Base-by-base conservation (phyloP, 768 basidiomycete genomes). In the Coprinopsis sp. region DNA sequence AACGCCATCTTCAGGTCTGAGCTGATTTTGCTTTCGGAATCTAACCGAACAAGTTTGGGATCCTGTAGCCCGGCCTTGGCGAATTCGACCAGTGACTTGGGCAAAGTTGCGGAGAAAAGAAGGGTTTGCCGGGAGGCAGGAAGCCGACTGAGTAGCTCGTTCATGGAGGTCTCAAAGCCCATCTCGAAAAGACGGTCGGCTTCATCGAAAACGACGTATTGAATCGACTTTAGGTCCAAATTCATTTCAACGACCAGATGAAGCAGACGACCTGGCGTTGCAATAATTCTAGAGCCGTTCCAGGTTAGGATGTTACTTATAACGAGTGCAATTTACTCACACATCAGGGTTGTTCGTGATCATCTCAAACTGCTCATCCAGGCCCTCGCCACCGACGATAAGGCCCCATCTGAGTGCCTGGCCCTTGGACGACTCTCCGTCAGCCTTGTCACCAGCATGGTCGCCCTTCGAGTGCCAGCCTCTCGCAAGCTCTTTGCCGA, bases 131-230 rank as follows among this genome's bases (percentile, higher is more conserved):
- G 83, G 12, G 81, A 78, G 0, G 82, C 49, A 11, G 94, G 93
- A 42, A 99, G 81, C 25, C 93, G 90, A 55, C 85, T 78, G 12
- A 99, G 71, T 54, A 97, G 94, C 66, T 97, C 95, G 44, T 83
- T 85, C 28, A 99, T 76, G 40, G 94, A 87, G 2, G 84, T 81
- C 56, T 91, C 88, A 64, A 99, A 99, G 23, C 96, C 96, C 83
- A 98, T 90, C 62, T 99, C 96, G 64, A 99, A 99, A 10, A 99
- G 79, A 27, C 96, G 86, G 64, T 99, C 96, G 0, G 96, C 96
- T 67, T 99, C 96, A 60, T 99, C 96, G 57, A 97, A 97, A 19
- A 98, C 89, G 51, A 93, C 81, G 50, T 89, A 91, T 66, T 94
- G 83, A 4, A 94, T 73, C 0, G 87, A 84, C 41, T 86, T 81